A percentile compares a stretch with the other conserved stretches of the same genome.
Evolutionary conservation across 1,284 basidiomycete genomes (phyloP).

Genomic region (Leucoagaricus sp.): DNA sequence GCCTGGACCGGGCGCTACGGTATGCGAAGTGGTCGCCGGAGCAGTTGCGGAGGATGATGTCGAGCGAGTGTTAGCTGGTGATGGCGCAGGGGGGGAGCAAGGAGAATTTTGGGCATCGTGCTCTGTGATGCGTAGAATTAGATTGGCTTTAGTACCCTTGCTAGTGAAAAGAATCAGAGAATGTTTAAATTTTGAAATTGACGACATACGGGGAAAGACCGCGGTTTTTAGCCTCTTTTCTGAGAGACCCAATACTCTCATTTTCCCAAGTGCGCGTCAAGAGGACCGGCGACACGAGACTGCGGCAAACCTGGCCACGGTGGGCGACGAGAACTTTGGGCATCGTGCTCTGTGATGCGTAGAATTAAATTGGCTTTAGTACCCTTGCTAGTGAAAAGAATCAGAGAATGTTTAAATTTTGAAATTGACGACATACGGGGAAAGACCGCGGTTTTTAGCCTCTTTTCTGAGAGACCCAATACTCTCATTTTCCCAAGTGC

Average conservation of each 20-base stretch:
- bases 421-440: conserved; percentile 47
- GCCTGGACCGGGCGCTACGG: conserved; percentile 13
- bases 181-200: conserved; percentile 7
- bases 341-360: conserved; percentile 55
- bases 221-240: conserved; percentile 57
- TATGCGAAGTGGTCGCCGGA: conserved; percentile 23
- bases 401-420: conserved; percentile 8
- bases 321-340: conserved; percentile 24
- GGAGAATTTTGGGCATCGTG: conserved; percentile 39
- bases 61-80: conserved; percentile 22
- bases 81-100: conserved; percentile 15
- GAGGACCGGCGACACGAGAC: conserved; percentile 68
- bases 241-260: conserved; percentile 31
- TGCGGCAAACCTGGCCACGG: conserved; percentile 23
- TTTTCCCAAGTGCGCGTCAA: conserved; percentile 66
- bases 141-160: conserved; percentile 57
- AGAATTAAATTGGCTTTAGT: conserved; percentile 59
- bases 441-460: conserved; percentile 64
- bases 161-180: conserved; percentile 34
- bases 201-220: conserved; percentile 62
- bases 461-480: conserved; percentile 63
- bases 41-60: conserved; percentile 35
- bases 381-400: conserved; percentile 48
- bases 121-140: conserved; percentile 48
- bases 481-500: conserved; percentile 65